These are phyloP conservation scores for Ophiocordyceps camponoti-rufipedis DNA, from an alignment of 2,329 filamentous ascomycete species.

Conservation along the genomic window DNA sequence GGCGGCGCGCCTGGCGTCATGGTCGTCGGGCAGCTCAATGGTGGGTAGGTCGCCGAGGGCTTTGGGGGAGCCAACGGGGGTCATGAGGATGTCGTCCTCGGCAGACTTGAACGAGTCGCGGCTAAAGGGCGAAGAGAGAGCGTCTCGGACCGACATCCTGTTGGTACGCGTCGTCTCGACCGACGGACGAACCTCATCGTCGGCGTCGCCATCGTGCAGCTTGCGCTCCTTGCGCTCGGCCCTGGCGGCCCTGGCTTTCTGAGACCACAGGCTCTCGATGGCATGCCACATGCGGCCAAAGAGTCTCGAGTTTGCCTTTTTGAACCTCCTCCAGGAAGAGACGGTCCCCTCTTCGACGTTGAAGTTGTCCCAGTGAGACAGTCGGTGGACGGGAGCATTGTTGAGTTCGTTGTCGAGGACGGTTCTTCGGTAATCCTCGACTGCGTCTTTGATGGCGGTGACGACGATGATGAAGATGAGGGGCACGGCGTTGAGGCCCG, in stretches of 20 bases:
- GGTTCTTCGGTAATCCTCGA: constrained; percentile 89
- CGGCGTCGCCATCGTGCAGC: constrained; percentile 4
- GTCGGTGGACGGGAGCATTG: constrained; percentile 82
- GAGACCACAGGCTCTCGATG: constrained; percentile 29
- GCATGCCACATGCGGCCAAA: constrained; percentile 33
- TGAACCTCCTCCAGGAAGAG: constrained; percentile 69
- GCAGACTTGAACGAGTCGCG: constrained; percentile 35
- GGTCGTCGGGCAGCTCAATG: constrained; percentile 20
- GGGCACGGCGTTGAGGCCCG: constrained; percentile 75
- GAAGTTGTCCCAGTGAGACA: constrained; percentile 81
- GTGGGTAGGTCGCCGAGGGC: constrained; percentile 20
- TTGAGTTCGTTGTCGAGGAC: constrained; percentile 85
- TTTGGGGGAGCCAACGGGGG: constrained; percentile 70
- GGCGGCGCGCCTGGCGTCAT: constrained; percentile 14
- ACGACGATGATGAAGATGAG: constrained; percentile 81
- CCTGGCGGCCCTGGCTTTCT: constrained; percentile 29
- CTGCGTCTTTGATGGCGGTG: constrained; percentile 83
- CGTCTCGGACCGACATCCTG: constrained; percentile 16
- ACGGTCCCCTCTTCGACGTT: constrained; percentile 81
- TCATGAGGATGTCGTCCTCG: constrained; percentile 78
- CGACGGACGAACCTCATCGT: constrained; percentile 46
- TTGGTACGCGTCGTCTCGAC: constrained; percentile 16
- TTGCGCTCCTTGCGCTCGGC: constrained; percentile 23
- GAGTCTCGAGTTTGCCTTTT: constrained; percentile 62
- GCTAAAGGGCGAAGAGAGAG: constrained; percentile 31